These are phyloP conservation scores for Miscanthus sacchariflorus DNA, from an alignment of 202 grass and related monocot species.

Conservation along the genomic window DNA sequence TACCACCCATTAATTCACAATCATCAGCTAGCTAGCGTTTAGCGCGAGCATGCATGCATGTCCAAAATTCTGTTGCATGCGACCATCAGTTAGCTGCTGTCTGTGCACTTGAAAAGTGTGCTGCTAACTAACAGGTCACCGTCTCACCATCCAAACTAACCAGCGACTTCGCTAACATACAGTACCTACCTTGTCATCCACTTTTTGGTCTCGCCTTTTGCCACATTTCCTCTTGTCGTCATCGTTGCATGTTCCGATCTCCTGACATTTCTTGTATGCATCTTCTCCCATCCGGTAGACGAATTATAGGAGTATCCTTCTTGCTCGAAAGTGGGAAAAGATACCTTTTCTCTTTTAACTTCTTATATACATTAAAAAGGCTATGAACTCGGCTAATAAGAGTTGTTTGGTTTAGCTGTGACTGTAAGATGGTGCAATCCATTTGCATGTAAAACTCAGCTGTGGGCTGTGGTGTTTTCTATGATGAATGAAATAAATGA, in stretches of 20 bases:
- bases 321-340: too few relatives aligned
- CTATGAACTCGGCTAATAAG: too few relatives aligned
- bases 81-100: background rate
- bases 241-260: background rate
- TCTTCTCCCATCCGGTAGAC: too few relatives aligned
- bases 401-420: too few relatives aligned
- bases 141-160: background rate
- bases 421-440: conserved; percentile 11
- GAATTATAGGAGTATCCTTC: too few relatives aligned
- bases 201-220: background rate
- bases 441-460: conserved; percentile 22
- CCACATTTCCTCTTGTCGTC: background rate
- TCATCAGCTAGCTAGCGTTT: background rate
- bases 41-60: background rate
- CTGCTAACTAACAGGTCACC: background rate
- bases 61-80: background rate
- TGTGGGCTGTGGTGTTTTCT: background rate
- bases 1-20: background rate
- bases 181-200: too few relatives aligned
- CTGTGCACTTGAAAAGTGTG: background rate
- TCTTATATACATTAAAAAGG: too few relatives aligned
- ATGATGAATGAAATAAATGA: background rate
- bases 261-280: background rate
- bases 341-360: too few relatives aligned
- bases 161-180: too few relatives aligned